Percentiles rank a stretch among this genome's conserved stretches.
phyloP scores from a whole-genome alignment of 768 basidiomycete genomes.

The Dentipellis sp. region DNA sequence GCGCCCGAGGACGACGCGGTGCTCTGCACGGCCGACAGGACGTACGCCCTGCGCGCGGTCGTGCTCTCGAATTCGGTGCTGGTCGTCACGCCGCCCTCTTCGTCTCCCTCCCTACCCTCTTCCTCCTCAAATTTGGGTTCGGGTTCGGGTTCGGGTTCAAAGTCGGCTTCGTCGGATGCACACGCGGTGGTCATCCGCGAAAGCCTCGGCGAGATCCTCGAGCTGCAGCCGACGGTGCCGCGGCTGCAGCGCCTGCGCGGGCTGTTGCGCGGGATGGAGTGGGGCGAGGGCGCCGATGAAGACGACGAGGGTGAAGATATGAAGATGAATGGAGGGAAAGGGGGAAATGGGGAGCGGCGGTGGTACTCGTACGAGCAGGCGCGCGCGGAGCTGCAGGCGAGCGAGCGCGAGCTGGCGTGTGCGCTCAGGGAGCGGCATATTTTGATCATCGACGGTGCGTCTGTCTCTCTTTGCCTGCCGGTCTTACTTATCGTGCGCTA shows the following conservation, averaged over 20 bases:
- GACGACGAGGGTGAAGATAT: constrained; percentile 24
- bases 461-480: not conserved
- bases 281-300: constrained; percentile 57
- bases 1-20: constrained; percentile 79
- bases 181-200: constrained; percentile 64
- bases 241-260: constrained; percentile 56
- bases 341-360: constrained; percentile 23
- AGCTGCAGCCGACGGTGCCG: constrained; percentile 71
- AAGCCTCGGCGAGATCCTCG: constrained; percentile 75
- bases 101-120: too few species aligned
- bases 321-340: constrained; percentile 11
- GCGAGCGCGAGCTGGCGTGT: constrained; percentile 58
- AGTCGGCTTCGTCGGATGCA: constrained; percentile 19
- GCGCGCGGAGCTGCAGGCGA: constrained; percentile 64
- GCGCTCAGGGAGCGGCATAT: constrained; percentile 65
- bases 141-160: too few species aligned
- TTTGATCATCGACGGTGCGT: constrained; percentile 59
- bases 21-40: constrained; percentile 72
- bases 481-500: not conserved
- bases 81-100: constrained; percentile 53
- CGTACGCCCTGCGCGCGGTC: constrained; percentile 81
- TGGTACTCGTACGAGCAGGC: constrained; percentile 54
- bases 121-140: too few species aligned
- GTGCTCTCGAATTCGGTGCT: constrained; percentile 81
- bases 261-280: constrained; percentile 56